A percentile compares a stretch with the other conserved stretches of the same genome.
Evolutionary conservation across 169 alveolate genomes (phyloP).

Genomic region (Cryptosporidium baileyi): DNA sequence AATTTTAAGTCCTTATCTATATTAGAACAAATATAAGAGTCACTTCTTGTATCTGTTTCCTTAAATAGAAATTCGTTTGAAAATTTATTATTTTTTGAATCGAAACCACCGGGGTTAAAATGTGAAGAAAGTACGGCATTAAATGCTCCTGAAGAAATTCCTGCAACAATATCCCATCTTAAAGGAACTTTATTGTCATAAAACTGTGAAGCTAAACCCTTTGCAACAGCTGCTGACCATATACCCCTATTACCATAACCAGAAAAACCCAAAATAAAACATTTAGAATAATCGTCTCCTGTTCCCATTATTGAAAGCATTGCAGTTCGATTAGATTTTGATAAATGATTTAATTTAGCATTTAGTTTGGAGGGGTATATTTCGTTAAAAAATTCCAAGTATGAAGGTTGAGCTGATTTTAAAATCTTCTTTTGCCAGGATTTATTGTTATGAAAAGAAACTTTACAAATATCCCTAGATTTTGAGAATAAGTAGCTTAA

Average conservation of each 20-base stretch:
- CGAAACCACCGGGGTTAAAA: conserved; percentile 49
- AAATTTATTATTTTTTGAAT: background rate
- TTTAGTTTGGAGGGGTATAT: conserved; percentile 21
- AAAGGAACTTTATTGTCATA: conserved; percentile 53
- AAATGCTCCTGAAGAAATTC: conserved; percentile 63
- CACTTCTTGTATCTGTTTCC: conserved; percentile 10
- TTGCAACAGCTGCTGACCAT: conserved; percentile 69
- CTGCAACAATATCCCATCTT: conserved; percentile 68
- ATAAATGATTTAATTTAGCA: background rate
- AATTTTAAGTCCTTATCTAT: conserved; percentile 28
- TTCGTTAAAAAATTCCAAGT: conserved; percentile 35
- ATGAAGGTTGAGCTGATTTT: conserved; percentile 45
- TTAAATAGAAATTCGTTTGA: background rate
- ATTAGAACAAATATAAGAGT: conserved; percentile 16
- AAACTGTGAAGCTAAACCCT: conserved; percentile 61
- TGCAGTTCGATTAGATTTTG: conserved; percentile 13
- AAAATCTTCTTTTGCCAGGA: conserved; percentile 37
- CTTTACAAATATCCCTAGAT: conserved; percentile 7
- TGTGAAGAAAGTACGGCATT: conserved; percentile 39
- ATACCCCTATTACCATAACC: conserved; percentile 67
- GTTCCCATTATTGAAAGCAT: conserved; percentile 47
- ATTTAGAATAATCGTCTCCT: conserved; percentile 53
- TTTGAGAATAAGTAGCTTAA: conserved; percentile 3
- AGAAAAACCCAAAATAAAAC: conserved; percentile 46
- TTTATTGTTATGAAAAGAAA: background rate